Evolutionary conservation across 352 stramenopile genomes (phyloP), one percentile per base, ranked within the genome.

Genomic region (Pythium pyrilobum): DNA sequence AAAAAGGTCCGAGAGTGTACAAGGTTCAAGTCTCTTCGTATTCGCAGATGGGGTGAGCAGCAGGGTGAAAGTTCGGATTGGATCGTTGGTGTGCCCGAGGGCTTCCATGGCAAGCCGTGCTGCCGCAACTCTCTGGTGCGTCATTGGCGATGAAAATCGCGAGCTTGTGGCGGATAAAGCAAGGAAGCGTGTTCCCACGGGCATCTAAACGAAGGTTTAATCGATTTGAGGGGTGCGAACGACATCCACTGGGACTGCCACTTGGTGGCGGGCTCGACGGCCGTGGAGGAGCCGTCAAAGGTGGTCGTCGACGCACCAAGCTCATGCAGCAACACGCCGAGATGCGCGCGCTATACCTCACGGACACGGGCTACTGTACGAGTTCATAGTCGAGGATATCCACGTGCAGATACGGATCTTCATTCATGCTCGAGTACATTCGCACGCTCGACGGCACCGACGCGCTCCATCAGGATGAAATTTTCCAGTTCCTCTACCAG

Each of bases 381-480:
- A 96, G 68, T 96, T 96, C 58, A 93, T 96, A 85, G 70, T 96
- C 49, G 92, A 95, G 59, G 85, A 96, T 36, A 91, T 95, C 40
- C 87, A 96, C 74, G 75, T 93, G 52, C 87, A 96, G 57, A 92
- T 92, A 69, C 95, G 86, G 86, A 94, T 93, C 58, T 94, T 96
- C 48, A n/a, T n/a, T n/a, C n/a, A 88, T 96, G 69, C 64, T 93
- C 37, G 81, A 94, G 64, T 93, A 93, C 56, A 96, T 96, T 52
- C 82, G 82, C 33, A 90, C 81, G 46, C 72, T 92, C 27, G 79
- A 92, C 60, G 71, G 75, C 54, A 81, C 70, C 23, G 83, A 71
- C 36, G 81, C 79, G 28, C 43, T 93, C 16, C 79, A 78, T 32
- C 72, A 92, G 43, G 83, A 96, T 52, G 85, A 96, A 54, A 92